Evolutionary conservation across 805 yeast species (phyloP), one percentile per base, ranked within the genome.

Genomic region (Geotrichum ghanense): DNA sequence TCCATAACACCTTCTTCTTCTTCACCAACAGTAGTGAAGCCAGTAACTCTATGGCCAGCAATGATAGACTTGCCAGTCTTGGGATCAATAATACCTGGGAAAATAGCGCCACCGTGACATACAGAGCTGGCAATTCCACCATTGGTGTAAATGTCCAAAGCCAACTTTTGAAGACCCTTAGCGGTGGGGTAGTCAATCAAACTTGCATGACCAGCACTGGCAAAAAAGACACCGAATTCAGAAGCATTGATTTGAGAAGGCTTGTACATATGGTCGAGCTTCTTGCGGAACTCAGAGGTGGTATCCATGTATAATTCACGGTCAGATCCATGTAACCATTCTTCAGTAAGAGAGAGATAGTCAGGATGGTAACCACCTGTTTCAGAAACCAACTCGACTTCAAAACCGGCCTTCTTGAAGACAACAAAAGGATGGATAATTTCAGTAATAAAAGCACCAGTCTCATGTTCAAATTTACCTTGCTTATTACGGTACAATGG

Each of bases 61-160:
- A 73, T 66, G 45, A 81, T 52, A 16, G 65, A 60, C 44, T 67
- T 63, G 37, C 76, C 77, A n/a, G 72, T 65, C 5, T 54, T 48
- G 37, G 56, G 51, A 51, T 74, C 76, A 34, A 56, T 63, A 51
- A 79, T 57, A 40, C 67, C 66, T 14, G 68, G 73, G 50, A 79
- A 73, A 50, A 78, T 68, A 20, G 71, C 70, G n/a, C 82, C 81
- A 5, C 83, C 85, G 53, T 79, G 84, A 60, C 86, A 79, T 6
- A 79, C 83, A n/a, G 84, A 82, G 40, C 78, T 61, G 20, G 79
- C 71, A 39, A 77, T 71, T 43, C 83, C 83, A 35, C 74, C 75
- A 19, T 70, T 60, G 24, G 61, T 63, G 57, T 72, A 76, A 44
- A 78, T 70, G 21, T 65, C 62, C 23, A 65, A 61, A 19, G 78